phyloP scores from a whole-genome alignment of 805 yeast species.

The Zygotorulaspora danielsina region DNA sequence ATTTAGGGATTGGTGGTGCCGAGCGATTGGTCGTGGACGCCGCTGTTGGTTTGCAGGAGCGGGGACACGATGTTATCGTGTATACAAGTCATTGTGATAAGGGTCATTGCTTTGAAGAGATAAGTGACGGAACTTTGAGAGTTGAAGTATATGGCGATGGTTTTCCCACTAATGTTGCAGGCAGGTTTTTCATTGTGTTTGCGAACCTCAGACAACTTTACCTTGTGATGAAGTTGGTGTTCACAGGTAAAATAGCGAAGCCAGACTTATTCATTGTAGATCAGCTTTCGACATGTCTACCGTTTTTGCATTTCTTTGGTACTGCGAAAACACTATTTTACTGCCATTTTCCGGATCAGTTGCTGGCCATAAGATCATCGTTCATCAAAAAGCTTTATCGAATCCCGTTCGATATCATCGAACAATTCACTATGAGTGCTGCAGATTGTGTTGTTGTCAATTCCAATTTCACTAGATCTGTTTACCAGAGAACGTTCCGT shows the following conservation, averaged over 20 bases:
- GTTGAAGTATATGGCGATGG: slow-evolving; percentile 80
- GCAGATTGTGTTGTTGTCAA: slow-evolving; percentile 85
- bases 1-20: slow-evolving; percentile 96
- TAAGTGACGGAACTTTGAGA: slow-evolving; percentile 50
- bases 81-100: slow-evolving; percentile 90
- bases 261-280: slow-evolving; percentile 81
- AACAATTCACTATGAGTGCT: slow-evolving; percentile 69
- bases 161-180: slow-evolving; percentile 65
- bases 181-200: slow-evolving; percentile 71
- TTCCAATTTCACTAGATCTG: slow-evolving; percentile 71
- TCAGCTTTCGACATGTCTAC: slow-evolving; percentile 77
- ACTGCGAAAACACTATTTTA: slow-evolving; percentile 62
- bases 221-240: slow-evolving; percentile 46
- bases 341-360: slow-evolving; percentile 94
- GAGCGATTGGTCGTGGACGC: slow-evolving; percentile 96
- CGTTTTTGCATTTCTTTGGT: slow-evolving; percentile 51
- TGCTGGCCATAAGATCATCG: slow-evolving; percentile 58
- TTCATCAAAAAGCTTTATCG: slow-evolving; percentile 63
- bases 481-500: slow-evolving; percentile 63
- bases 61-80: slow-evolving; percentile 58
- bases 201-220: slow-evolving; percentile 81
- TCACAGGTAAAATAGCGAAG: slow-evolving; percentile 42
- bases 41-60: slow-evolving; percentile 76
- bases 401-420: slow-evolving; percentile 76
- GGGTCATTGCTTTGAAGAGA: slow-evolving; percentile 88